These are phyloP conservation scores for Phialophora tarda DNA, from an alignment of 2,329 filamentous ascomycete genomes.

Conservation along the genomic window DNA sequence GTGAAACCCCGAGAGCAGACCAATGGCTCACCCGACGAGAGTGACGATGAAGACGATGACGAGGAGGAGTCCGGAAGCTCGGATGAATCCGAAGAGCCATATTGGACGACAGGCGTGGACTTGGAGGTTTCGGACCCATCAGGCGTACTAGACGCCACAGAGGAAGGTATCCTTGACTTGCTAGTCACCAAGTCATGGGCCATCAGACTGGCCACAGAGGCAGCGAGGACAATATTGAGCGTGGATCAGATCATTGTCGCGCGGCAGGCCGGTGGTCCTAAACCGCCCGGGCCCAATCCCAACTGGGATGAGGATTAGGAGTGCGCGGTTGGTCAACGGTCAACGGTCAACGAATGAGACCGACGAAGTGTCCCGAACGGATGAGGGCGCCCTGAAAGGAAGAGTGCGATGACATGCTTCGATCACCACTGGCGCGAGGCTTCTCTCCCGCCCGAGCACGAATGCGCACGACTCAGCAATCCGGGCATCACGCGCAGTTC, in stretches of 20 bases:
- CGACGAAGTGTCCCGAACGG: background rate
- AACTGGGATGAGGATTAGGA: conserved; percentile 70
- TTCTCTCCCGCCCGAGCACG: background rate
- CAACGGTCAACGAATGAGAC: background rate
- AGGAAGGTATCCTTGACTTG: conserved; percentile 89
- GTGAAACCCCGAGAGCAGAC: conserved; percentile 38
- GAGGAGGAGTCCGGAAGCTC: conserved; percentile 46
- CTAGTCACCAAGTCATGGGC: conserved; percentile 94
- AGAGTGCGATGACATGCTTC: background rate
- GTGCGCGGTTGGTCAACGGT: background rate
- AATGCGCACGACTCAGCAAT: background rate
- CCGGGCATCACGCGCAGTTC: background rate
- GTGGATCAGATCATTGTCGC: conserved; percentile 99
- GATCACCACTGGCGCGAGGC: background rate
- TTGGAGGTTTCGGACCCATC: conserved; percentile 84
- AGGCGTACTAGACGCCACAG: conserved; percentile 82
- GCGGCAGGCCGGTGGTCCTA: conserved; percentile 93
- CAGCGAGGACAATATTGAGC: conserved; percentile 88
- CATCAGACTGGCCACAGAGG: conserved; percentile 94
- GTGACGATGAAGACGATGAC: conserved; percentile 40
- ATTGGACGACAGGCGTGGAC: conserved; percentile 92
- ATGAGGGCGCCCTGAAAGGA: background rate
- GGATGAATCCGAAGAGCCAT: conserved; percentile 69
- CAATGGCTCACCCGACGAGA: conserved; percentile 32
- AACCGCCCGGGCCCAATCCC: conserved; percentile 92